Conservation (phyloP, 345 rosid genomes). For the Microcos paniculata region DNA sequence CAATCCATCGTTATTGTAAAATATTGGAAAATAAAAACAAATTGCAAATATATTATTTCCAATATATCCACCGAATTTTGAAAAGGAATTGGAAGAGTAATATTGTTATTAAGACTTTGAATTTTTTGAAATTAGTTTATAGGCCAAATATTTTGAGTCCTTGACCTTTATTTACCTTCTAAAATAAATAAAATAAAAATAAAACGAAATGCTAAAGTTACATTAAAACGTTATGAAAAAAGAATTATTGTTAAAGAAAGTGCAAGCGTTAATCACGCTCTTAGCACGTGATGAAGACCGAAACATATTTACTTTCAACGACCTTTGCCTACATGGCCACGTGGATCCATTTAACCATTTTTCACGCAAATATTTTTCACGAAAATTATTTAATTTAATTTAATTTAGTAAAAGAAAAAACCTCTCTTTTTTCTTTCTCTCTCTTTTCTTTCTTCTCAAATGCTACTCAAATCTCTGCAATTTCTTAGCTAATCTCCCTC, state of each 20-base stretch:
- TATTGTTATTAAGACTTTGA: too few relatives aligned
- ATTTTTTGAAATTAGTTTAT: too few relatives aligned
- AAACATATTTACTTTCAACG: background rate
- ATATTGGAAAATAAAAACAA: too few relatives aligned
- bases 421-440: background rate
- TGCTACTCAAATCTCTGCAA: slow-evolving; percentile 23
- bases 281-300: background rate
- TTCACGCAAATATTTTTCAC: background rate
- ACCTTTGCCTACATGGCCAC: background rate
- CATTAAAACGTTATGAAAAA: background rate
- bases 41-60: too few relatives aligned
- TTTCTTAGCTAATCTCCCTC: slow-evolving; percentile 19
- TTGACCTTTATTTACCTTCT: too few relatives aligned
- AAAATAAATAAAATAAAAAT: background rate
- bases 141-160: too few relatives aligned
- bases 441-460: background rate
- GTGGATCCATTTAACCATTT: background rate
- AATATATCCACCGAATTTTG: too few relatives aligned
- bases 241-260: background rate
- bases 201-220: too few relatives aligned
- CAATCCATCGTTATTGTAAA: too few relatives aligned
- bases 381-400: background rate
- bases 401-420: background rate
- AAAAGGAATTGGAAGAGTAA: too few relatives aligned
- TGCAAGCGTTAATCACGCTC: background rate